These are phyloP conservation scores for Lactarius tabidus DNA, from an alignment of 768 basidiomycete genomes.

Conservation along the genomic window DNA sequence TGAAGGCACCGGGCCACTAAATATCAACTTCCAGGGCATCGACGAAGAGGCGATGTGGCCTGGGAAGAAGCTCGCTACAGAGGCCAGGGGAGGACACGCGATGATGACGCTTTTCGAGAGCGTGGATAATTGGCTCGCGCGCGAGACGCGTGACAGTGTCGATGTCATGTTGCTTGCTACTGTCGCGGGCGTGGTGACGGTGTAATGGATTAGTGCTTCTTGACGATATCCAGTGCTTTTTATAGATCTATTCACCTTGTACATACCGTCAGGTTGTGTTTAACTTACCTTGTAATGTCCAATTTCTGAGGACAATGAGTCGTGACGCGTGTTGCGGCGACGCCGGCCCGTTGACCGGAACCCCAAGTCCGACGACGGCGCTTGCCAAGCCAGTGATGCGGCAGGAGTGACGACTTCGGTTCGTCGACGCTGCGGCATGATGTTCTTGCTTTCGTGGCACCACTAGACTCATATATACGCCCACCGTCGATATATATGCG, in stretches of 20 bases:
- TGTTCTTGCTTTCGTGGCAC: neutral
- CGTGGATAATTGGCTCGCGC: slow-evolving; percentile 72
- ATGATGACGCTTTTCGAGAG: slow-evolving; percentile 68
- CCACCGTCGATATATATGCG: neutral
- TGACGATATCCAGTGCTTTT: neutral
- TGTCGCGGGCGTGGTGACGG: slow-evolving; percentile 53
- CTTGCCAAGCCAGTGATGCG: neutral
- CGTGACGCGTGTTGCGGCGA: no score
- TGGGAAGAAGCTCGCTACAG: slow-evolving; percentile 43
- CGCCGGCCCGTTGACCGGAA: neutral
- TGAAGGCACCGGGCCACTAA: slow-evolving; percentile 33
- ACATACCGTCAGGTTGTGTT: no score
- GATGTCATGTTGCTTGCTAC: slow-evolving; percentile 69
- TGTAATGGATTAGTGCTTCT: slow-evolving; percentile 31
- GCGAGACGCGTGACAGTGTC: slow-evolving; percentile 56
- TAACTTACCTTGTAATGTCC: no score
- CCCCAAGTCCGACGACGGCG: neutral
- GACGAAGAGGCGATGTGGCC: slow-evolving; percentile 87
- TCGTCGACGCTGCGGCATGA: neutral
- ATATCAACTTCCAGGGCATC: slow-evolving; percentile 75
- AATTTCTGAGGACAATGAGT: neutral
- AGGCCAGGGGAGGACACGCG: slow-evolving; percentile 50
- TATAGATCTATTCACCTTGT: neutral
- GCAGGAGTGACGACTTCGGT: neutral
- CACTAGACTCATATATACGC: neutral